Conservation (phyloP, 768 basidiomycete genomes). For the Mycena floridula region DNA sequence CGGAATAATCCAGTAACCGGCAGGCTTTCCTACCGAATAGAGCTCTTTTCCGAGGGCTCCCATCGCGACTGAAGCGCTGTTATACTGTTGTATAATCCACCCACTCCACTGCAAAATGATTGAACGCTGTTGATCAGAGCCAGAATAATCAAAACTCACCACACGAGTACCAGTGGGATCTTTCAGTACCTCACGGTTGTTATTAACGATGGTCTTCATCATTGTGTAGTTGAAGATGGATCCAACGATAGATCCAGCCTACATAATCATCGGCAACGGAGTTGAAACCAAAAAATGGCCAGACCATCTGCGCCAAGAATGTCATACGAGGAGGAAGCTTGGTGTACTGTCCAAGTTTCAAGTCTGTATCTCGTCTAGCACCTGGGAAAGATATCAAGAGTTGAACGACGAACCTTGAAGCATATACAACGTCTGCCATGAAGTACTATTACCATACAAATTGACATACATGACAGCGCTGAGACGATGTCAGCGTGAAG, state of each 20-base stretch:
- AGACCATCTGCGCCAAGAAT: slow-evolving; percentile 40
- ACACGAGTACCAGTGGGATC: slow-evolving; percentile 45
- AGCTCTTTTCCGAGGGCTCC: slow-evolving; percentile 49
- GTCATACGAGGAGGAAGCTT: slow-evolving; percentile 47
- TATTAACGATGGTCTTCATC: slow-evolving; percentile 41
- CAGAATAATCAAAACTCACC: slow-evolving; percentile 17
- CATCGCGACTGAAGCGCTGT: slow-evolving; percentile 50
- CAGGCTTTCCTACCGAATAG: slow-evolving; percentile 42
- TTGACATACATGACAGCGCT: slow-evolving; percentile 53
- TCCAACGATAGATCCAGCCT: slow-evolving; percentile 42
- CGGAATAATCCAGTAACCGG: slow-evolving; percentile 35
- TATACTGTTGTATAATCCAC: slow-evolving; percentile 47
- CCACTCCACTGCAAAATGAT: slow-evolving; percentile 35
- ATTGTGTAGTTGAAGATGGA: slow-evolving; percentile 48
- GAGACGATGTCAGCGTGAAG: slow-evolving; percentile 3
- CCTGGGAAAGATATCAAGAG: slow-evolving; percentile 5
- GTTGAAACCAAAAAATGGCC: neutral
- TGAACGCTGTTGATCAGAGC: neutral
- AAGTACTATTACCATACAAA: slow-evolving; percentile 45
- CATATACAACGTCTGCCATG: slow-evolving; percentile 47
- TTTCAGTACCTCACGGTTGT: slow-evolving; percentile 37
- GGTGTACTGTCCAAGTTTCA: slow-evolving; percentile 49
- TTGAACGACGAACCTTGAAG: slow-evolving; percentile 31
- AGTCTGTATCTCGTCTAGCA: slow-evolving; percentile 20
- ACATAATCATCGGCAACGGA: neutral